These are phyloP conservation scores for Avena insularis DNA, from an alignment of 176 grass and related monocot genomes.

Conservation along the genomic window DNA sequence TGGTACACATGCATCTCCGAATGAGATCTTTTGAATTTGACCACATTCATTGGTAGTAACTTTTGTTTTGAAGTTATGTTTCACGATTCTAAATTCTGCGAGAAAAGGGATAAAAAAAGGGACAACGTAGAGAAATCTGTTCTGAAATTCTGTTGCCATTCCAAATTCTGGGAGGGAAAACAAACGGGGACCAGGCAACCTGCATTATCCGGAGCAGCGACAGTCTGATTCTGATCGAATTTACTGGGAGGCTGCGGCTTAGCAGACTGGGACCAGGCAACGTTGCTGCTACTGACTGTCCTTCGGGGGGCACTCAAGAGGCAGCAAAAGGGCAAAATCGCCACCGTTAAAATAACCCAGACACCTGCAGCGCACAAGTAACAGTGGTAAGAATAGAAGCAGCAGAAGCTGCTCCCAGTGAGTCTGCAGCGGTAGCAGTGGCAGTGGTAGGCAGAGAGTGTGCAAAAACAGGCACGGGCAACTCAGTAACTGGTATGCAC, in stretches of 20 bases:
- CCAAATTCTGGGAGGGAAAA: not conserved
- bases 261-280: constrained; percentile 3
- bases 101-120: not conserved
- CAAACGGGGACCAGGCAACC: not conserved
- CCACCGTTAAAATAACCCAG: not conserved
- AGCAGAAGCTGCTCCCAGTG: not conserved
- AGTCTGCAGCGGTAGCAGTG: not conserved
- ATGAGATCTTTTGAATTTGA: not conserved
- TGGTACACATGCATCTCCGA: too few relatives aligned
- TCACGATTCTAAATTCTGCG: constrained; percentile 4
- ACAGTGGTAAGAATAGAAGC: constrained; percentile 22
- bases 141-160: not conserved
- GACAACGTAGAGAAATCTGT: not conserved
- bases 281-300: not conserved
- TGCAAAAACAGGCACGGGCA: not conserved
- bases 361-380: constrained; percentile 9
- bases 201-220: not conserved
- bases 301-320: not conserved
- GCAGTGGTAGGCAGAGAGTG: not conserved
- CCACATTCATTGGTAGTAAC: not conserved
- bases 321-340: not conserved
- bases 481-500: not conserved
- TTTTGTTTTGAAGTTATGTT: too few relatives aligned
- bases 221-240: constrained; percentile 28
- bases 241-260: constrained; percentile 37